Base-by-base conservation (phyloP, 495 filamentous ascomycete species). In the Lichenothelia convexa region DNA sequence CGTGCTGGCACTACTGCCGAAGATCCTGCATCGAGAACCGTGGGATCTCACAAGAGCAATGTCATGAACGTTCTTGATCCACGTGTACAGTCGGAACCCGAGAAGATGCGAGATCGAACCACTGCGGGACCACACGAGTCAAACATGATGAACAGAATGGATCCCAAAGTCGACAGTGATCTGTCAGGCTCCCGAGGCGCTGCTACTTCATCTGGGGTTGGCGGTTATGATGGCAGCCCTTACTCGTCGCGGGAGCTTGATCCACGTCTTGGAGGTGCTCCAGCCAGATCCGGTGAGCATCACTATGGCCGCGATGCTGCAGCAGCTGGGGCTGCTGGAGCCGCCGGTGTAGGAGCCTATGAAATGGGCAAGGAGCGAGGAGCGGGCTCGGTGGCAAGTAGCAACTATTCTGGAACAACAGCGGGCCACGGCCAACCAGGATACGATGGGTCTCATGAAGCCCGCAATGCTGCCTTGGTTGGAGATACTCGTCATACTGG, bases 231-330 rank as follows among this genome's bases (percentile, higher is more conserved):
- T 33, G 11, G 31, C 3, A 33, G 2, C 31, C 31, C 31, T 8
- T 33, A 33, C 17, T 15, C n/a, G n/a, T 11, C 31, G 8, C 8
- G n/a, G n/a, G 9, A 12, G 9, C 1, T 33, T 18, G 31, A 33
- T 33, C 31, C 31, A 11, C 31, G 31, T 18, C n/a, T 33, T 2
- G 31, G 19, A 1, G 31, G n/a, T 18, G 19, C 31, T n/a, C 31
- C 31, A n/a, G 27, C 34, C 5, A 9, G 35, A 21, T 7, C 21
- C 7, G 23, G 27, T n/a, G 44, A 45, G 20, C 55, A 49, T 34
- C 55, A 58, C 37, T 46, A 53, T 21, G 44, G 48, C 15, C 46
- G 47, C 3, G 46, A 50, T 21, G 47, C 46, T 13, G 47, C 41
- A 6, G 5, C 41, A 18, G 40, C 26, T 11, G 42, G 39, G 3